These are phyloP conservation scores for Cyclotella atomus DNA, from an alignment of 108 stramenopile species.

Conservation along the genomic window DNA sequence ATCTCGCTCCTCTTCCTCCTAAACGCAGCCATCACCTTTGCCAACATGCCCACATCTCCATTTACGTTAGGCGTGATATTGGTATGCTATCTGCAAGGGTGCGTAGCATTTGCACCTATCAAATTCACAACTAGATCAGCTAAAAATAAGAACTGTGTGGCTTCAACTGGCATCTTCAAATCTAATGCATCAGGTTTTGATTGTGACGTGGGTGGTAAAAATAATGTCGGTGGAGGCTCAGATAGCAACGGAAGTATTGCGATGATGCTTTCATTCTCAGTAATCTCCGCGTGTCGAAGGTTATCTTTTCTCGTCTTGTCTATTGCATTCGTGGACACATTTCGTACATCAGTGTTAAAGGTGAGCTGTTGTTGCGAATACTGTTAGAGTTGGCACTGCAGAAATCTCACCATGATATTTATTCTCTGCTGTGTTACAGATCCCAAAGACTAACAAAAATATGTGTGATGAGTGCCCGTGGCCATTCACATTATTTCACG, in stretches of 20 bases:
- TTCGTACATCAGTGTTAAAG: conserved; percentile 40
- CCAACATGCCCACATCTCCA: background rate
- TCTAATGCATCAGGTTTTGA: too few species aligned
- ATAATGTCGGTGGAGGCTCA: background rate
- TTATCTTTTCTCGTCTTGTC: conserved; percentile 38
- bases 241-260: conserved; percentile 1
- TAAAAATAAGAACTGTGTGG: background rate
- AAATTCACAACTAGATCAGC: background rate
- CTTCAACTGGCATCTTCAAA: background rate
- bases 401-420: background rate
- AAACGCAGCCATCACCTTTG: background rate
- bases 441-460: conserved; percentile 39
- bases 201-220: too few species aligned
- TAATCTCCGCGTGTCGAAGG: conserved; percentile 26
- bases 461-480: conserved; percentile 63
- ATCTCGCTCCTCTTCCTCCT: background rate
- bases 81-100: background rate
- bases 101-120: background rate
- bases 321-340: conserved; percentile 25
- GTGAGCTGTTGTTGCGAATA: conserved; percentile 10
- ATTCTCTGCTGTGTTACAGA: conserved; percentile 7
- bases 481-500: conserved; percentile 69
- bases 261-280: conserved; percentile 11
- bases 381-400: background rate
- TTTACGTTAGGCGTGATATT: background rate